phyloP scores from a whole-genome alignment of 73 alveolate species.

The Tetrahymena thermophila region DNA sequence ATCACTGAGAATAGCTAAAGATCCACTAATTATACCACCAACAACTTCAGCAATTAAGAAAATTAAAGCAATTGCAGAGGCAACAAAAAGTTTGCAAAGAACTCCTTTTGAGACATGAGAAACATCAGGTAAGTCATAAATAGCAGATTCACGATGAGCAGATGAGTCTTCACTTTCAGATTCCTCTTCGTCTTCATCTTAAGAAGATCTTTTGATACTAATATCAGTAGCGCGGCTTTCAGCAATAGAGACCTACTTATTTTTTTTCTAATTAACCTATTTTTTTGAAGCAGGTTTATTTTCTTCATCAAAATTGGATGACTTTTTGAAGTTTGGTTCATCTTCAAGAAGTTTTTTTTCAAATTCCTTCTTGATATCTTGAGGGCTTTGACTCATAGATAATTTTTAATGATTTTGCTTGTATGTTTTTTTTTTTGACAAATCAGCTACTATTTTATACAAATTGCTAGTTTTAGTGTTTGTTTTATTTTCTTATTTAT shows the following conservation, averaged over 20 bases:
- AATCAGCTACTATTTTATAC: background rate
- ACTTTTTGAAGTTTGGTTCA: background rate
- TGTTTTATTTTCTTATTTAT: background rate
- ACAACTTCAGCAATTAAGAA: slow-evolving; percentile 41
- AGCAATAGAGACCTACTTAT: background rate
- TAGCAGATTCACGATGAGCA: background rate
- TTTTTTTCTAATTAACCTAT: background rate
- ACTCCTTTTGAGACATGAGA: background rate
- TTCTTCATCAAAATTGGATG: background rate
- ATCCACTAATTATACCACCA: slow-evolving; percentile 89
- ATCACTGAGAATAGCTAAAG: slow-evolving; percentile 93
- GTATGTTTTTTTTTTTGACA: background rate
- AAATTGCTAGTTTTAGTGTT: background rate
- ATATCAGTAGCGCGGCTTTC: background rate
- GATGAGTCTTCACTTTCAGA: background rate
- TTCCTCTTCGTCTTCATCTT: background rate
- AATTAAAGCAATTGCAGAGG: background rate
- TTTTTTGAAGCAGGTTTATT: background rate
- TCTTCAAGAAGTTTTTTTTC: background rate
- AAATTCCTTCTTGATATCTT: background rate
- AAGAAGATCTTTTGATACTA: background rate
- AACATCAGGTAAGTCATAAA: slow-evolving; percentile 30
- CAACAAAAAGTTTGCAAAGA: slow-evolving; percentile 14
- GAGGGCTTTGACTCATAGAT: background rate
- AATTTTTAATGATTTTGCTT: background rate